These are phyloP conservation scores for Oryza glaberrima DNA, from an alignment of 176 grass and related monocot species.

Conservation along the genomic window DNA sequence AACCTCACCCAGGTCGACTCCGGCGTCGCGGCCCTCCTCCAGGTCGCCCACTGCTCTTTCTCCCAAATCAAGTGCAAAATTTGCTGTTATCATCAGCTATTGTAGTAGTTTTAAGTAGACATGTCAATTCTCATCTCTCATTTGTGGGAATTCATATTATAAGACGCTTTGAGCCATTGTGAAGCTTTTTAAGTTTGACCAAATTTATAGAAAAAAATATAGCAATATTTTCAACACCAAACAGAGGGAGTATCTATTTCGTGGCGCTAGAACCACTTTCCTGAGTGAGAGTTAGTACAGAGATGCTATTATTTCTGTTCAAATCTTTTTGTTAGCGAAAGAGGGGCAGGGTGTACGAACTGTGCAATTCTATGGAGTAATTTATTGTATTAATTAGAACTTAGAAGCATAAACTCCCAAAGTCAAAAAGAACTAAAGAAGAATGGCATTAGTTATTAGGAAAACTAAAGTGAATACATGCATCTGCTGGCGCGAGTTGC, in stretches of 20 bases:
- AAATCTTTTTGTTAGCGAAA: background rate
- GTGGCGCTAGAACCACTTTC: too few relatives aligned
- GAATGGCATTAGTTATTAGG: too few relatives aligned
- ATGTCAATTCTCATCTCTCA: background rate
- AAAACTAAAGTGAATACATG: background rate
- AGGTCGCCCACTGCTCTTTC: conserved; percentile 37
- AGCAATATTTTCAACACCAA: too few relatives aligned
- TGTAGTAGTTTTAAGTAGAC: background rate
- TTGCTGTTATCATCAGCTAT: background rate
- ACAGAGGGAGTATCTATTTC: too few relatives aligned
- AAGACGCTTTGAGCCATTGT: too few relatives aligned
- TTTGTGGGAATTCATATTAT: background rate
- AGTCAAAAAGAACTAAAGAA: background rate
- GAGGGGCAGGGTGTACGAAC: background rate
- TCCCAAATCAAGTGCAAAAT: too few relatives aligned
- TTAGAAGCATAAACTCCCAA: background rate
- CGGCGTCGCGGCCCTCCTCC: conserved; percentile 64
- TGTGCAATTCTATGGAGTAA: background rate
- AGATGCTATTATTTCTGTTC: background rate
- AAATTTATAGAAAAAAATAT: too few relatives aligned
- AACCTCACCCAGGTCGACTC: conserved; percentile 87
- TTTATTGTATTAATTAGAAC: background rate
- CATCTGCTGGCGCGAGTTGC: background rate
- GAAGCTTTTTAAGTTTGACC: too few relatives aligned
- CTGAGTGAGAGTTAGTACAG: too few relatives aligned